Percentiles rank a stretch among this genome's conserved stretches.
Conservation (phyloP, 208 protist species). For the Zelonia costaricensis region DNA sequence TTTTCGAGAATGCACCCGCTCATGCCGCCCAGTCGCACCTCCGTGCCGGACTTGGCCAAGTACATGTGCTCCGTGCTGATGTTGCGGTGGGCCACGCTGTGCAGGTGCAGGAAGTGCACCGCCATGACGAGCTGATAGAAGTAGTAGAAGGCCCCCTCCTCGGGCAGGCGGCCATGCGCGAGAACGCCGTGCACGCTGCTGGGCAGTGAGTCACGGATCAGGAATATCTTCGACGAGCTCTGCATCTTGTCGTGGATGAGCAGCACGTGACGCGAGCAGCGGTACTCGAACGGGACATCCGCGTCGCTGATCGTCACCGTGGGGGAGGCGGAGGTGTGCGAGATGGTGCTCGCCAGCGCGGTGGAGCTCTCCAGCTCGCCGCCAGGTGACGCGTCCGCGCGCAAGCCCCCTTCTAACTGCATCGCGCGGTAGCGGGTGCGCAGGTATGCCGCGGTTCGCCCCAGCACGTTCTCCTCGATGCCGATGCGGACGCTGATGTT, state of each 20-base stretch:
- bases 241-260: conserved; percentile 42
- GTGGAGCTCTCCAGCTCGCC: conserved; percentile 20
- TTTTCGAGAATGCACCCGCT: conserved; percentile 64
- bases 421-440: conserved; percentile 11
- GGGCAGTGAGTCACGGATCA: conserved; percentile 32
- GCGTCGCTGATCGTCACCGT: conserved; percentile 18
- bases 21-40: conserved; percentile 70
- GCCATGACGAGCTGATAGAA: conserved; percentile 88
- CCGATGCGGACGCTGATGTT: conserved; percentile 19
- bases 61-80: conserved; percentile 50
- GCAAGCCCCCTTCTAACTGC: conserved; percentile 1
- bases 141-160: conserved; percentile 66
- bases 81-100: conserved; percentile 33
- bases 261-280: conserved; percentile 27
- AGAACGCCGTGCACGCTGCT: conserved; percentile 72
- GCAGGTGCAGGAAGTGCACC: conserved; percentile 72
- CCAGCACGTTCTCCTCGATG: conserved; percentile 22
- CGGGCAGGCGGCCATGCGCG: conserved; percentile 44
- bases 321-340: conserved; percentile 7
- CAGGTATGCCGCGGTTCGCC: conserved; percentile 15
- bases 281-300: conserved; percentile 20
- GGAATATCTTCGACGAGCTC: conserved; percentile 30
- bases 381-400: neutral
- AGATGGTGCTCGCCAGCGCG: conserved; percentile 5
- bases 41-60: conserved; percentile 77